Evolutionary conservation across 2,329 filamentous ascomycete species (phyloP), one percentile per base, ranked within the genome.

Genomic region (Colletotrichum tropicicola): DNA sequence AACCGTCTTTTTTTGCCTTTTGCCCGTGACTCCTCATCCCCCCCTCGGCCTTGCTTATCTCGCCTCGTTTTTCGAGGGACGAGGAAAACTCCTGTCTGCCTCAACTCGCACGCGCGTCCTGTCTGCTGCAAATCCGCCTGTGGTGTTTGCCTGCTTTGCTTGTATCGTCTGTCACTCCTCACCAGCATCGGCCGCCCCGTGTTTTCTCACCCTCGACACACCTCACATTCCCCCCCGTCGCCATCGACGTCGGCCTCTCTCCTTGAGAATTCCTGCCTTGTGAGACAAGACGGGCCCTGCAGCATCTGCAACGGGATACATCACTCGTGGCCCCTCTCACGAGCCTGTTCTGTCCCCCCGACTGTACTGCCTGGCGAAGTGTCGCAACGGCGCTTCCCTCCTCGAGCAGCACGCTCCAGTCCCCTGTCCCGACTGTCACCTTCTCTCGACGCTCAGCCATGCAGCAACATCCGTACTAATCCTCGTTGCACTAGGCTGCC

Each of bases 301-400:
- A 55, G 57, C 62, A 55, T 65, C 44, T 62, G 62, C 62, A 62
- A 56, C 62, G 51, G 49, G 44, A 56, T 65, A 56, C 62, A 61
- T 41, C 57, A 44, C 35, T 65, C 28, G 61, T 61, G 56, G 57
- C 51, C 39, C 61, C 57, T 65, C 57, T 65, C 48, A 65, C 61
- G 44, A 65, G 57, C 35, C 49, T 35, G 25, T 23, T 43, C 61
- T 61, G 35, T 55, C 44, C 35, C 53, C 57, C 57, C 49, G 49
- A 48, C 57, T 61, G 61, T 61, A 37, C 28, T 55, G 57, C 49
- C 61, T 17, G 19, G 57, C 57, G 49, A 48, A 57, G 59, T 66
- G 28, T 52, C 59, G 59, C 52, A 64, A 41, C 59, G 30, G 51
- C 59, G 51, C 44, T 49, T 56, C 44, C 32, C 35, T n/a, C n/a